Percentiles rank a stretch among this genome's conserved stretches.
phyloP scores from a whole-genome alignment of 345 rosid genomes.

The Salix purpurea region DNA sequence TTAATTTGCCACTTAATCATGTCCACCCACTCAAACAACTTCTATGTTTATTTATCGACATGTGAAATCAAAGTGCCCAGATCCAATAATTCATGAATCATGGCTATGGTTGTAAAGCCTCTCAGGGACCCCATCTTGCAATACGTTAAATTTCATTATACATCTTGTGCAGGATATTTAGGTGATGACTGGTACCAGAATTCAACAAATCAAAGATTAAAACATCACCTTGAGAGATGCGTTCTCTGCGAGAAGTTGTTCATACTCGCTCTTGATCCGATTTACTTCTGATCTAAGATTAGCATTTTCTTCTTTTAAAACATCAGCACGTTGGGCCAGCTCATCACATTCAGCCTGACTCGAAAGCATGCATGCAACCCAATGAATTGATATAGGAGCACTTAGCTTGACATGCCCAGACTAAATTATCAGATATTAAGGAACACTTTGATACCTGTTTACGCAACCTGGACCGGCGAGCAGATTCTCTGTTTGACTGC shows the following conservation, averaged over 20 bases:
- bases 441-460: slow-evolving; percentile 68
- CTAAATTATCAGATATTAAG: not conserved
- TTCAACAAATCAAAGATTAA: not conserved
- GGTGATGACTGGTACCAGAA: not conserved
- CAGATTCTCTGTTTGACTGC: slow-evolving; percentile 99
- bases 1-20: not conserved
- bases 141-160: not conserved
- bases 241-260: slow-evolving; percentile 72
- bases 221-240: slow-evolving; percentile 66
- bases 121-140: not conserved
- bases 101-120: not conserved
- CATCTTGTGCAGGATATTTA: not conserved
- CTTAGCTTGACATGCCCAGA: not conserved
- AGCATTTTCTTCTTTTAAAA: slow-evolving; percentile 77
- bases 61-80: not conserved
- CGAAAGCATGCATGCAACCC: slow-evolving; percentile 20
- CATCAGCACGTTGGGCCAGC: slow-evolving; percentile 82
- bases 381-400: slow-evolving; percentile 15
- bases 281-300: slow-evolving; percentile 76
- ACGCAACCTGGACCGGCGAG: slow-evolving; percentile 91
- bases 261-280: slow-evolving; percentile 68
- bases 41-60: not conserved
- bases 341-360: slow-evolving; percentile 98
- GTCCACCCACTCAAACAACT: not conserved
- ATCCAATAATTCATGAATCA: not conserved